Percentiles rank a stretch among this genome's conserved stretches.
Conservation (phyloP, 768 basidiomycete species). For the Tylopilus balloui region DNA sequence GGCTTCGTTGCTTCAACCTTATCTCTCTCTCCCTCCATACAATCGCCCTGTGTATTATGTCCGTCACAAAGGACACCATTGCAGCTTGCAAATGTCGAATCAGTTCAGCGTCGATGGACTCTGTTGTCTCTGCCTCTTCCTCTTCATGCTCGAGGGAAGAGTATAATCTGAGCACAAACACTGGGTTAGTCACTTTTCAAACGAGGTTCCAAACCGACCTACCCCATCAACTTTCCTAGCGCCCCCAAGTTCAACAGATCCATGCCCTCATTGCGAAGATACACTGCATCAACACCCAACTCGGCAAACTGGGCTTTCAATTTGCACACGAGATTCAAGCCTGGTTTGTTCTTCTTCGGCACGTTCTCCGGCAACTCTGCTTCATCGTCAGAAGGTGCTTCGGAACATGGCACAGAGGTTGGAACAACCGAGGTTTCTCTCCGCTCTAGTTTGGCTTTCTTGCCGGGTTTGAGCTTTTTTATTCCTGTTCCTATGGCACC, state of each 20-base stretch:
- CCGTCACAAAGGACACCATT: constrained; percentile 48
- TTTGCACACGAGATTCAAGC: constrained; percentile 44
- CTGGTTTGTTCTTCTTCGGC: constrained; percentile 25
- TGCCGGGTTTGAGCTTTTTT: constrained; percentile 39
- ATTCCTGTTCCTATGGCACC: not conserved
- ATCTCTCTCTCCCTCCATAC: constrained; percentile 56
- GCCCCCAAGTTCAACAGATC: constrained; percentile 37
- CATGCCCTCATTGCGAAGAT: constrained; percentile 41
- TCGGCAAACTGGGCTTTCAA: constrained; percentile 39
- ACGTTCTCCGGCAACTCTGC: constrained; percentile 5
- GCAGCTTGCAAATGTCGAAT: constrained; percentile 44
- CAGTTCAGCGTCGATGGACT: constrained; percentile 46
- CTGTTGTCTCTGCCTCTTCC: constrained; percentile 19
- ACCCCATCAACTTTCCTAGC: constrained; percentile 41
- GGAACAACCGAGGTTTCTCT: constrained; percentile 6
- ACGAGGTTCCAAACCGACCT: constrained; percentile 15
- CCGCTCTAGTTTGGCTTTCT: constrained; percentile 10
- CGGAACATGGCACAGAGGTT: constrained; percentile 4
- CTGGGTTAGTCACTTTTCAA: constrained; percentile 3
- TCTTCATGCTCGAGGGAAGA: constrained; percentile 23
- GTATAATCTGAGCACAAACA: constrained; percentile 23
- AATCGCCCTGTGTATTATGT: constrained; percentile 48
- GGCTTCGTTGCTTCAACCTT: constrained; percentile 52
- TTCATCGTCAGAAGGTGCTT: constrained; percentile 9
- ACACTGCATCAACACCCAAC: constrained; percentile 42